Conservation (phyloP, 306 rosid genomes). For the Hippophae gyantsensis region DNA sequence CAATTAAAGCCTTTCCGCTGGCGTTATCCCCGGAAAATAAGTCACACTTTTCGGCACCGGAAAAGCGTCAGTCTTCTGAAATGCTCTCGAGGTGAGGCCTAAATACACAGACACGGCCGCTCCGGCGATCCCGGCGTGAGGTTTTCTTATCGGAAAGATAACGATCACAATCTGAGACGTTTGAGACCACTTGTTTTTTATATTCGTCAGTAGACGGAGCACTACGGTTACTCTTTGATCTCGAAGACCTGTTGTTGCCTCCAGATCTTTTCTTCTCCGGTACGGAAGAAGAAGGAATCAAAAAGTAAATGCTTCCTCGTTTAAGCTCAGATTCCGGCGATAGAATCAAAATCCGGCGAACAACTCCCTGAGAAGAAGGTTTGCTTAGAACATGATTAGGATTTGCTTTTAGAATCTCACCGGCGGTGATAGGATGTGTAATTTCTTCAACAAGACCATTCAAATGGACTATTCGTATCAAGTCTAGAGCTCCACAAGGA, state of each 20-base stretch:
- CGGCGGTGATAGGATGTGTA: constrained; percentile 59
- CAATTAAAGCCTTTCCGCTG: constrained; percentile 20
- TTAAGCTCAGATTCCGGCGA: constrained; percentile 80
- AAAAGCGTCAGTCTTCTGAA: constrained; percentile 39
- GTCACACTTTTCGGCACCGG: constrained; percentile 28
- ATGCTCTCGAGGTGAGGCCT: constrained; percentile 70
- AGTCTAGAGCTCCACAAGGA: constrained; percentile 89
- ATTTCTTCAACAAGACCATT: constrained; percentile 73
- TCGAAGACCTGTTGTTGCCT: constrained; percentile 18
- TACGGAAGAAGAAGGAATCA: constrained; percentile 65
- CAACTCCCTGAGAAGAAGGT: constrained; percentile 66
- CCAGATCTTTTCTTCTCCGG: constrained; percentile 36
- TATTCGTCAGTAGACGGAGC: not conserved
- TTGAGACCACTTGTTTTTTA: not conserved
- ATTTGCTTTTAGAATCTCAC: constrained; percentile 62
- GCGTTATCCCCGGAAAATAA: not conserved
- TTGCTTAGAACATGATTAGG: constrained; percentile 78
- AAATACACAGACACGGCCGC: constrained; percentile 46
- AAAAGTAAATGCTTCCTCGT: constrained; percentile 79
- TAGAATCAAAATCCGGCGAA: constrained; percentile 62
- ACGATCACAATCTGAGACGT: constrained; percentile 10
- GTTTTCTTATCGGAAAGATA: constrained; percentile 39
- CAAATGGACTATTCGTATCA: constrained; percentile 84
- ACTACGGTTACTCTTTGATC: constrained; percentile 20
- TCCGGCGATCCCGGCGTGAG: constrained; percentile 44